phyloP scores from a whole-genome alignment of 345 rosid species.

The Syzygium jambos region DNA sequence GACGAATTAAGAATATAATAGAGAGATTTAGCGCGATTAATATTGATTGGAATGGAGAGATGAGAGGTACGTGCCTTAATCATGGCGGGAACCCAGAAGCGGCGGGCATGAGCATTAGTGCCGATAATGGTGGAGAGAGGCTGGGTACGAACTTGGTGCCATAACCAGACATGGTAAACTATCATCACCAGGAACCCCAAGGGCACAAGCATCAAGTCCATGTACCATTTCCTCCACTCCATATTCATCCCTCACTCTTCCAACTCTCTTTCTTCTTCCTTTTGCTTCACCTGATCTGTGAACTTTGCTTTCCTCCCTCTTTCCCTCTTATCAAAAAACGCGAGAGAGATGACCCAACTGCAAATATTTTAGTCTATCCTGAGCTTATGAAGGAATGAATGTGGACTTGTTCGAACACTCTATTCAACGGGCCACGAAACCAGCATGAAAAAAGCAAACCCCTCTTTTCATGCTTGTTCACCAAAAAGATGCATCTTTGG shows the following conservation, averaged over 20 bases:
- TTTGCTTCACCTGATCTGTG: not conserved
- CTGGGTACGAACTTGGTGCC: not conserved
- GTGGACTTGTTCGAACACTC: not conserved
- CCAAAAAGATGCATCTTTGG: not conserved
- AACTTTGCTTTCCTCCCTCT: not conserved
- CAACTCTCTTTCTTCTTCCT: not conserved
- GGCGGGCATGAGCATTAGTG: not conserved
- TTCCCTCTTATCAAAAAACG: not conserved
- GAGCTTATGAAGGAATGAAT: not conserved
- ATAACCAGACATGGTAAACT: conserved; percentile 1
- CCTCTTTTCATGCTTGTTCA: not conserved
- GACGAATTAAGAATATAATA: not conserved
- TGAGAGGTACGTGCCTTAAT: not conserved
- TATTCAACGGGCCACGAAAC: not conserved
- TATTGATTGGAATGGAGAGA: not conserved
- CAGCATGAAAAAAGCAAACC: not conserved
- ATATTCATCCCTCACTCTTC: not conserved
- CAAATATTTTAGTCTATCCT: not conserved
- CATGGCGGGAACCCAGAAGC: conserved; percentile 8
- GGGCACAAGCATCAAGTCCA: not conserved
- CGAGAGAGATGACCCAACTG: not conserved
- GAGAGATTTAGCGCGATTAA: not conserved
- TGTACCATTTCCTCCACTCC: not conserved
- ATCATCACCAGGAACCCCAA: not conserved
- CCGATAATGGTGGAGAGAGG: conserved; percentile 5